Evolutionary conservation across 2,329 filamentous ascomycete species (phyloP).

Genomic region (Botrytis paeoniae): DNA sequence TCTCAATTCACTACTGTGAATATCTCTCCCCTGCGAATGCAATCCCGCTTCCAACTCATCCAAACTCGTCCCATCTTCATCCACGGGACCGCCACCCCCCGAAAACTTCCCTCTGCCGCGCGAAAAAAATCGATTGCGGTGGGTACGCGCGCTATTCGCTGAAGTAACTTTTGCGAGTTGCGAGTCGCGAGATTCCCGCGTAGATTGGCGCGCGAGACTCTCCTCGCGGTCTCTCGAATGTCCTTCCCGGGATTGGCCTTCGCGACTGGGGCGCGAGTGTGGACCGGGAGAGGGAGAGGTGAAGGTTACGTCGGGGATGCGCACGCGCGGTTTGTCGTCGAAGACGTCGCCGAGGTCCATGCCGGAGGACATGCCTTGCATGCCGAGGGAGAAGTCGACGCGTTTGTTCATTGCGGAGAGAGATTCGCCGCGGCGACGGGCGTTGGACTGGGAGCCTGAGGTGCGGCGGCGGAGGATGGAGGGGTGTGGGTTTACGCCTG

Average conservation of each 20-base stretch:
- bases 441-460: constrained; percentile 34
- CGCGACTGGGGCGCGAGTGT: constrained; percentile 8
- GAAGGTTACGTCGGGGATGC: constrained; percentile 32
- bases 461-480: constrained; percentile 55
- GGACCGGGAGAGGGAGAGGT: constrained; percentile 38
- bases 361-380: constrained; percentile 54
- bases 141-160: constrained; percentile 41
- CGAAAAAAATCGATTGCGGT: constrained; percentile 58
- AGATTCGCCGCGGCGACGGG: constrained; percentile 55
- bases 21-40: constrained; percentile 35
- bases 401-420: constrained; percentile 57
- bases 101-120: constrained; percentile 40
- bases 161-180: constrained; percentile 36
- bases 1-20: constrained; percentile 32
- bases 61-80: constrained; percentile 29
- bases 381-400: constrained; percentile 69
- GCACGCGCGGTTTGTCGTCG: constrained; percentile 45
- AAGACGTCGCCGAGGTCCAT: constrained; percentile 65
- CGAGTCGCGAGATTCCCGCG: constrained; percentile 24
- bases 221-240: constrained; percentile 21
- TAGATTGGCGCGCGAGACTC: constrained; percentile 24
- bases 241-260: neutral
- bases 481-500: constrained; percentile 39
- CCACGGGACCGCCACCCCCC: neutral
- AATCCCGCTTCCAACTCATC: constrained; percentile 35